phyloP scores from a whole-genome alignment of 1,139 yeast genomes.

The Kodamaea suecica region DNA sequence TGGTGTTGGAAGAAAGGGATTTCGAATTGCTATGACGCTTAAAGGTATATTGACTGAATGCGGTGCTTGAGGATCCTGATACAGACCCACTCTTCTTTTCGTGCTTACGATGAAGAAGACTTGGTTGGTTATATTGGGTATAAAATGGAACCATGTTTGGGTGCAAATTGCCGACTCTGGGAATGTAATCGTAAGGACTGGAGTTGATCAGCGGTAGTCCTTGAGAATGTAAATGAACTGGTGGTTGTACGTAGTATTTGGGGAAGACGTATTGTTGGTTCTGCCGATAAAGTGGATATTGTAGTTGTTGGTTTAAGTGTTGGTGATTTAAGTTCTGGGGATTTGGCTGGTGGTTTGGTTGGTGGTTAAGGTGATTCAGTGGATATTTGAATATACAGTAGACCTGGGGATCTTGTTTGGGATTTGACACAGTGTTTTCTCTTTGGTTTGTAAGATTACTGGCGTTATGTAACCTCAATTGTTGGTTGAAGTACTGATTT shows the following conservation, averaged over 20 bases:
- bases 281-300: not conserved
- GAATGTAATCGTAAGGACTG: conserved; percentile 1
- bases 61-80: not conserved
- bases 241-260: not conserved
- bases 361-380: not conserved
- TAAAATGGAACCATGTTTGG: not conserved
- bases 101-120: not conserved
- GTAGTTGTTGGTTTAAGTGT: too few relatives aligned
- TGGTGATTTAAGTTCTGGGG: not conserved
- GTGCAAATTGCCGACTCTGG: not conserved
- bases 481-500: too few relatives aligned
- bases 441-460: too few relatives aligned
- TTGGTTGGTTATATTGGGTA: not conserved
- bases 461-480: too few relatives aligned
- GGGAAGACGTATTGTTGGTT: not conserved
- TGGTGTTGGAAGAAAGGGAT: conserved; percentile 5
- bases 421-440: not conserved
- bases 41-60: conserved; percentile 7
- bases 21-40: conserved; percentile 9
- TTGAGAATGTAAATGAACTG: too few relatives aligned
- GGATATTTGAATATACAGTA: not conserved
- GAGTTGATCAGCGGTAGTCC: not conserved
- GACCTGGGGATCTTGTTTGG: not conserved
- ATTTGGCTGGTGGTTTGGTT: not conserved
- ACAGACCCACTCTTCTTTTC: not conserved